Base-by-base conservation (phyloP, 1,284 basidiomycete species). In the Sanghuangporus weigelae region DNA sequence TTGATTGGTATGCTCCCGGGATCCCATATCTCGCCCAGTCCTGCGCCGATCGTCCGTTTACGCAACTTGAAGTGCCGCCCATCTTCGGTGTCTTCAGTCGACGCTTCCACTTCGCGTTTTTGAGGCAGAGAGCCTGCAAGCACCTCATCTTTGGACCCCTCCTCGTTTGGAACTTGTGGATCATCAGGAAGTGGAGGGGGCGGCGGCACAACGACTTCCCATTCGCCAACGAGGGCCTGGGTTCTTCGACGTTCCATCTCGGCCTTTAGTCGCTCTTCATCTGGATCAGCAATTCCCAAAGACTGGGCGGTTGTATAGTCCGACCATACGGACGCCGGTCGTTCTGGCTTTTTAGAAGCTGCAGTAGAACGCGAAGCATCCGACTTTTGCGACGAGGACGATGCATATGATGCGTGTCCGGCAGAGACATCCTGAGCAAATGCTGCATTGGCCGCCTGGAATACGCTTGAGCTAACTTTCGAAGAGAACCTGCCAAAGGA, bases 261-360 rank as follows among this genome's bases (percentile, higher is more conserved):
- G 21, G 83, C 81, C 64, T 78, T 77, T 66, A 81, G 70, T 65
- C 83, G 72, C 68, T 85, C 86, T 14, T 78, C 84, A 66, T 93
- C 90, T 0, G 87, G 86, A 69, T 95, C 92, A 6, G 74, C 80
- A 69, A 86, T 89, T 0, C 95, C 95, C 0, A 96, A 80, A 1
- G 89, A 90, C 55, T 84, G 86, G 0, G 96, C 90, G 0, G 92
- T 93, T 16, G 92, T 86, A 74, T 99, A 99, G 73, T 96, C 90
- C 2, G 89, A 79, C 67, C 80, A 95, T 55, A 85, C 86, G 71
- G 93, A 88, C 0, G 85, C 80, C 1, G 87, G 81, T 70, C 84
- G 88, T 38, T 69, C 71, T 0, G 82, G 76, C 69, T 84, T 82
- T 60, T 71, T 72, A 21, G 73, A 46, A 19, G 69, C 63, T 4